Base-by-base conservation (phyloP, 2,329 filamentous ascomycete species). In the Phialophora tarda region DNA sequence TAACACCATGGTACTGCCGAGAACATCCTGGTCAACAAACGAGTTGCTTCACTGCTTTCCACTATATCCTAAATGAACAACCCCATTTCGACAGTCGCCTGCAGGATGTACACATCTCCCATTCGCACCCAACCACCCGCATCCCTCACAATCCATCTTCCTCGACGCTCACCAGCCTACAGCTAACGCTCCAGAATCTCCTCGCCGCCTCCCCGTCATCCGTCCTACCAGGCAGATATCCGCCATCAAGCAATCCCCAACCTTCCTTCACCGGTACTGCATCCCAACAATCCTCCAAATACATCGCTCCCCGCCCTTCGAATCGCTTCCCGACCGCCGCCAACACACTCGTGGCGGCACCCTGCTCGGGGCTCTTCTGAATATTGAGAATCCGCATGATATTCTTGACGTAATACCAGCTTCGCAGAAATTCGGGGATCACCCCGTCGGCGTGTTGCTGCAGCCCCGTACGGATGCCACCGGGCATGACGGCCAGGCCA, bases 401-500 rank as follows among this genome's bases (percentile, higher is more conserved):
- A n/a, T 51, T 67, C 6, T 61, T 26, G 38, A 73, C 48, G 14
- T 57, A 34, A 26, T 65, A 66, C 28, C 54, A 63, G n/a, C 28
- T 58, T 32, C 17, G 23, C 10, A 59, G 21, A 14, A 63, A n/a
- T 23, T 63, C 61, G 17, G 32, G 41, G n/a, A 58, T 24, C 26
- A 48, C 47, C 8, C 54, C 54, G 17, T 24, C 24, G 34, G 34
- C 41, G 8, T 24, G 53, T 30, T 50, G 24, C 26, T 63, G 61
- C 32, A 63, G 53, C 12, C 61, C 66, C 11, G 59, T 68, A 26
- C 68, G 60, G 65, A 80, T 83, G 1, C 77, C 74, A 8, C 85
- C 84, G 0, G 84, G 85, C 62, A 84, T 81, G 5, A 84, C 62
- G 23, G 77, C 77, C 17, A 76, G 73, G 0, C 78, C 82, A 60